phyloP scores from a whole-genome alignment of 805 yeast species.

The Teunomyces atbi region DNA sequence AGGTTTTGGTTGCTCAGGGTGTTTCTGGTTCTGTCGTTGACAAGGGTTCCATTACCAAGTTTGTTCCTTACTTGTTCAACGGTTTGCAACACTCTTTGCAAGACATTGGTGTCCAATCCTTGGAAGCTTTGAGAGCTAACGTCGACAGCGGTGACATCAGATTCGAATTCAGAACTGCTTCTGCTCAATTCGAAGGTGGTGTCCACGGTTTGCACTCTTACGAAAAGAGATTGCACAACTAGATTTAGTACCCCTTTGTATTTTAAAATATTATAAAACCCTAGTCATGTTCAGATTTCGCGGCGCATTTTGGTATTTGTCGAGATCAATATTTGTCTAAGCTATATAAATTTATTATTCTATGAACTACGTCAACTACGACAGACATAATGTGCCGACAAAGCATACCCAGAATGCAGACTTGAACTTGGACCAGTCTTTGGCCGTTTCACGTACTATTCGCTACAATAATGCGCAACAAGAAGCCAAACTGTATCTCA shows the following conservation, averaged over 20 bases:
- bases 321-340: too few species aligned
- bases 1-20: slow-evolving; percentile 98
- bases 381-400: slow-evolving; percentile 10
- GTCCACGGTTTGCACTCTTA: slow-evolving; percentile 93
- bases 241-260: slow-evolving; percentile 16
- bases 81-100: slow-evolving; percentile 99
- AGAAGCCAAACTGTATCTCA: slow-evolving; percentile 58
- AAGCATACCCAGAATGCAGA: slow-evolving; percentile 10
- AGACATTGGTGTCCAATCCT: slow-evolving; percentile 85
- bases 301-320: neutral
- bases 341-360: neutral
- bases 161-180: slow-evolving; percentile 96
- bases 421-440: slow-evolving; percentile 65
- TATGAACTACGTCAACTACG: slow-evolving; percentile 9
- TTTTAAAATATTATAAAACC: slow-evolving; percentile 1
- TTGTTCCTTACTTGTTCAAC: slow-evolving; percentile 87
- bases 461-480: slow-evolving; percentile 47
- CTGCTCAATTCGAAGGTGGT: slow-evolving; percentile 99
- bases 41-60: slow-evolving; percentile 92
- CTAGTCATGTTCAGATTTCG: neutral
- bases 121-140: slow-evolving; percentile 58
- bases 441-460: slow-evolving; percentile 45
- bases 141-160: slow-evolving; percentile 73
- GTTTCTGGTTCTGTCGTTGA: slow-evolving; percentile 96
- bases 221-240: slow-evolving; percentile 95